Base-by-base conservation (phyloP, 1,284 basidiomycete species). In the Ceratobasidium sp. region DNA sequence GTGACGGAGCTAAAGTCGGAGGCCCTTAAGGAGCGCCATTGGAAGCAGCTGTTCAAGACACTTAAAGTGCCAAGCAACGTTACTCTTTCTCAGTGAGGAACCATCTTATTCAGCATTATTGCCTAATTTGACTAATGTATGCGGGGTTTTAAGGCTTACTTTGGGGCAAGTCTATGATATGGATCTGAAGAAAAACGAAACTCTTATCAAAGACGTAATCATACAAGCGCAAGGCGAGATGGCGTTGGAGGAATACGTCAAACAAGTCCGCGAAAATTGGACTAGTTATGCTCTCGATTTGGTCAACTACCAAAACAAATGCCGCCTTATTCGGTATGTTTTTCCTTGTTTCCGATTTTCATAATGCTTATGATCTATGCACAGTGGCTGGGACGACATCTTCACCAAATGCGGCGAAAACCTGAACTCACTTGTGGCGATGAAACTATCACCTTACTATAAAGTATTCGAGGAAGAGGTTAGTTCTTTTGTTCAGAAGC, bases 291-390 rank as follows among this genome's bases (percentile, higher is more conserved):
- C 96, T 2, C 90, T 99, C 69, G 98, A 99, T 81, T 89, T 99
- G 67, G 95, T 99, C 82, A 97, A 99, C 84, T 99, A 99, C 84
- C 98, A 99, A 88, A 99, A 97, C 86, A 99, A 97, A 86, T 99
- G 97, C 83, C 92, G 97, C 64, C 90, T 99, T 49, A 98, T 99
- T 82, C 91, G 93, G 94, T 94, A 83, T 42, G 88, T 80, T 28
- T 46, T 63, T 23, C 9, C 79, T 79, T 66, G 23, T 18, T 39
- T 28, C 13, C 55, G 15, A 33, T 33, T 66, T 42, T 26, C 68
- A 9, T 79, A 49, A 55, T 53, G n/a, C 33, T 78, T 40, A 75
- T 51, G 49, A 69, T 53, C 66, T 53, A n/a, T 26, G 77, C 44
- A 12, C 82, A 95, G 94, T 83, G 97, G 96, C 55, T 99, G 97